Conservation (phyloP, 495 filamentous ascomycete genomes). For the Coniosporium apollinis region DNA sequence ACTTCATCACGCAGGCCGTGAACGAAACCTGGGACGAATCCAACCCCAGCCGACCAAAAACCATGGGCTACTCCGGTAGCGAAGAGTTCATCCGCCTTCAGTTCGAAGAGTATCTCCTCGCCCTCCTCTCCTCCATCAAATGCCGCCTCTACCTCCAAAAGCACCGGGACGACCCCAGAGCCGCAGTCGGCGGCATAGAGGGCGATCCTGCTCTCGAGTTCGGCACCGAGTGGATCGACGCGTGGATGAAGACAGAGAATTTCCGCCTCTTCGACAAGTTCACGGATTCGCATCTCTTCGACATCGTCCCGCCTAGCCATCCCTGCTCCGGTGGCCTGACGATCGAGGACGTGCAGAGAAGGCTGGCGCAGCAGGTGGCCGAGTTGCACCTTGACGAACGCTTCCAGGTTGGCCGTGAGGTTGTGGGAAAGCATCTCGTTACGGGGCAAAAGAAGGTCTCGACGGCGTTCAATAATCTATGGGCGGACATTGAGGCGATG, state of each 20-base stretch:
- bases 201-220: slow-evolving; percentile 79
- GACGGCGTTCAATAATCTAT: slow-evolving; percentile 67
- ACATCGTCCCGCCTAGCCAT: slow-evolving; percentile 82
- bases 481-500: slow-evolving; percentile 74
- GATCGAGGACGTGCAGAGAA: slow-evolving; percentile 85
- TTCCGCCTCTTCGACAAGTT: slow-evolving; percentile 65
- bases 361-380: slow-evolving; percentile 55
- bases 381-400: slow-evolving; percentile 80
- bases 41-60: slow-evolving; percentile 77
- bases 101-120: slow-evolving; percentile 92
- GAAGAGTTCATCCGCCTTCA: slow-evolving; percentile 97
- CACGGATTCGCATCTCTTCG: slow-evolving; percentile 79
- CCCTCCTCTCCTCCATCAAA: slow-evolving; percentile 73
- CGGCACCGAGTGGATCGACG: slow-evolving; percentile 53
- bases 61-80: slow-evolving; percentile 86
- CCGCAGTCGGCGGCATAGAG: slow-evolving; percentile 31
- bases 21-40: slow-evolving; percentile 91
- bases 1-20: slow-evolving; percentile 81
- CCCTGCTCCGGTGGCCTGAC: slow-evolving; percentile 88
- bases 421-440: slow-evolving; percentile 60
- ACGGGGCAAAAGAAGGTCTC: slow-evolving; percentile 73
- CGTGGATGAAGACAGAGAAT: slow-evolving; percentile 76
- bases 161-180: slow-evolving; percentile 40
- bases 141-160: slow-evolving; percentile 63
- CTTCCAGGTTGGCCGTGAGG: slow-evolving; percentile 59